phyloP scores from a whole-genome alignment of 768 basidiomycete genomes.

The Rhodotorula graminis region DNA sequence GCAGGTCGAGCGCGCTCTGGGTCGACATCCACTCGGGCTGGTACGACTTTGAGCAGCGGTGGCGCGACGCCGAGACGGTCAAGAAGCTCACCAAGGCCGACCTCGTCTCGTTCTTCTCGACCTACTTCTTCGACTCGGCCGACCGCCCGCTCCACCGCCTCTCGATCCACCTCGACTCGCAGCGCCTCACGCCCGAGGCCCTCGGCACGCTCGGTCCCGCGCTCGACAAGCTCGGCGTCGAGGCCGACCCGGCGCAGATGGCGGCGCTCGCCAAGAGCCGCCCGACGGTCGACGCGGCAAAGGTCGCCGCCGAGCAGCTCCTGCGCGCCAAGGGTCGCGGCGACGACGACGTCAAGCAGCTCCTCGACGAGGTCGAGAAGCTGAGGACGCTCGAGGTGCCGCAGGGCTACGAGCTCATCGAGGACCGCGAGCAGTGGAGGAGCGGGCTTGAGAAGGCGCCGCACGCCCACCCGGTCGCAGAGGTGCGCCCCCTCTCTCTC shows the following conservation, averaged over 20 bases:
- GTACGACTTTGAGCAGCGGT: slow-evolving; percentile 79
- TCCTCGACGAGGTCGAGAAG: slow-evolving; percentile 58
- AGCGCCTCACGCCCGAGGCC: slow-evolving; percentile 58
- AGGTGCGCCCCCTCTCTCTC: slow-evolving; percentile 10
- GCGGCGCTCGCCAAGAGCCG: slow-evolving; percentile 54
- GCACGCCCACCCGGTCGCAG: slow-evolving; percentile 17
- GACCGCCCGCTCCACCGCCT: slow-evolving; percentile 66
- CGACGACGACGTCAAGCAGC: slow-evolving; percentile 50
- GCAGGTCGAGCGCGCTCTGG: slow-evolving; percentile 57
- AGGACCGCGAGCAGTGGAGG: slow-evolving; percentile 24
- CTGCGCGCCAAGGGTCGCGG: slow-evolving; percentile 42
- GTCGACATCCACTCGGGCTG: slow-evolving; percentile 69
- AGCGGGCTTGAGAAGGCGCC: slow-evolving; percentile 17
- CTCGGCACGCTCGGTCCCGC: slow-evolving; percentile 58
- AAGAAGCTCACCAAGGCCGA: slow-evolving; percentile 67
- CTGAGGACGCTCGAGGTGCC: slow-evolving; percentile 56
- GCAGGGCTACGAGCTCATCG: slow-evolving; percentile 20
- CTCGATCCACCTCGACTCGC: slow-evolving; percentile 62
- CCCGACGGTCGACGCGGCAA: slow-evolving; percentile 61
- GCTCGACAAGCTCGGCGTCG: slow-evolving; percentile 54
- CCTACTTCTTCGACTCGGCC: slow-evolving; percentile 66
- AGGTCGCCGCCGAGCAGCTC: slow-evolving; percentile 59
- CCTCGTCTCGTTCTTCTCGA: slow-evolving; percentile 64
- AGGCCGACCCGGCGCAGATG: slow-evolving; percentile 56
- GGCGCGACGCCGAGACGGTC: slow-evolving; percentile 67